These are phyloP conservation scores for Malus sylvestris DNA, from an alignment of 306 rosid species.

Conservation along the genomic window DNA sequence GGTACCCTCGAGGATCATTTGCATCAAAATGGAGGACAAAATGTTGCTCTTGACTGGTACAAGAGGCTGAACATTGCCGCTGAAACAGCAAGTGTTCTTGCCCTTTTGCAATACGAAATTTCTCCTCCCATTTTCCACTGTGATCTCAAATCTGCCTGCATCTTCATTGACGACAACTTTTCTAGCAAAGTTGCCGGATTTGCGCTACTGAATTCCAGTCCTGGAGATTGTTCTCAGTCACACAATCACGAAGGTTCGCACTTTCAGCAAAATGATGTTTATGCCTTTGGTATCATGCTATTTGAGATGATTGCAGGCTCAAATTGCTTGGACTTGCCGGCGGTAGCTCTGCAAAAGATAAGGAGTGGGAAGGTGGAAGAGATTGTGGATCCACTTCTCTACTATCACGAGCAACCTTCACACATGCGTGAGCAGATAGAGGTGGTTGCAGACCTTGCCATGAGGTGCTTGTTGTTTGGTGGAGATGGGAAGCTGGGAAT, in stretches of 20 bases:
- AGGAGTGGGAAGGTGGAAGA: slow-evolving; percentile 74
- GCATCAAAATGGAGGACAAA: slow-evolving; percentile 38
- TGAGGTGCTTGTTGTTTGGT: slow-evolving; percentile 77
- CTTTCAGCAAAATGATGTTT: slow-evolving; percentile 49
- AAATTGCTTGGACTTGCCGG: slow-evolving; percentile 48
- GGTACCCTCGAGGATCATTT: slow-evolving; percentile 76
- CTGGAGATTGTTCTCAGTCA: slow-evolving; percentile 23
- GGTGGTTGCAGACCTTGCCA: slow-evolving; percentile 81
- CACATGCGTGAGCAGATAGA: slow-evolving; percentile 60
- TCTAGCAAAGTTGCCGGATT: slow-evolving; percentile 71
- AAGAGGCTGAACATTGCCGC: slow-evolving; percentile 67
- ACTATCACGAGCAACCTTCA: slow-evolving; percentile 59
- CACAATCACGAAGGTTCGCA: slow-evolving; percentile 18
- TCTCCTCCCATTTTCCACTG: slow-evolving; percentile 81
- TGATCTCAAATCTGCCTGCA: slow-evolving; percentile 54
- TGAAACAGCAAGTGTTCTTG: slow-evolving; percentile 61
- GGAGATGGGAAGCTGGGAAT: slow-evolving; percentile 74
- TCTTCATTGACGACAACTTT: slow-evolving; percentile 54
- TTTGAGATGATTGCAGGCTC: slow-evolving; percentile 79
- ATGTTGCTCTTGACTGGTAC: slow-evolving; percentile 59
- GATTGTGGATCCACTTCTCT: slow-evolving; percentile 66
- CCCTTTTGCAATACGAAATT: slow-evolving; percentile 62
- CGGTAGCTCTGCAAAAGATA: slow-evolving; percentile 52
- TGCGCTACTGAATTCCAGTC: slow-evolving; percentile 29
- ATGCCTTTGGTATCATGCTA: slow-evolving; percentile 68